Evolutionary conservation across 2,329 filamentous ascomycete genomes (phyloP).

Genomic region (Ceratocystis eucalypticola): DNA sequence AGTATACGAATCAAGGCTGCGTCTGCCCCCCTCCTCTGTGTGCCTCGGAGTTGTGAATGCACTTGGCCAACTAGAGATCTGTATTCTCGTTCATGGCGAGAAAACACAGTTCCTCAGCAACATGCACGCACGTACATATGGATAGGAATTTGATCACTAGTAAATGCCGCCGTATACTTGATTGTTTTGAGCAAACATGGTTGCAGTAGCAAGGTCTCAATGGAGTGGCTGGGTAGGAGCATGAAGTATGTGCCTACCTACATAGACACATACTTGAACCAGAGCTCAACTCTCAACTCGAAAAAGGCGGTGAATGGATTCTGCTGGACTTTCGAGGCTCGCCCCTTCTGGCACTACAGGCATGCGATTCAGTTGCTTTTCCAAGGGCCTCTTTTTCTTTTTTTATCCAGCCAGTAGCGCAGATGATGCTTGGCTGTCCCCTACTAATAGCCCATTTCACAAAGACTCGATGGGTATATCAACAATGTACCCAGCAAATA

Average conservation of each 20-base stretch:
- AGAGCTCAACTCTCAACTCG: not conserved
- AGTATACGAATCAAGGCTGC: not conserved
- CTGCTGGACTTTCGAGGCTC: not conserved
- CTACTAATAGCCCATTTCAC: too few relatives aligned
- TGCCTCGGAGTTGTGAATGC: too few relatives aligned
- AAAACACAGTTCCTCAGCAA: too few relatives aligned
- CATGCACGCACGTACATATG: not conserved
- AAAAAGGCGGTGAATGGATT: slow-evolving; percentile 2
- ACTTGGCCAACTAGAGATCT: too few relatives aligned
- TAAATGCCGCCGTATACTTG: not conserved
- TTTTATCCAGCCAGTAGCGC: too few relatives aligned
- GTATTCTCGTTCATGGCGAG: too few relatives aligned
- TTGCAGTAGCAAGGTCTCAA: not conserved
- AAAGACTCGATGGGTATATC: too few relatives aligned
- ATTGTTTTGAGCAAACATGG: not conserved
- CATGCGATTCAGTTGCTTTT: not conserved
- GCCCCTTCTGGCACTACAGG: not conserved
- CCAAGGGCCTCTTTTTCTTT: too few relatives aligned
- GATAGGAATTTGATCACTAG: not conserved
- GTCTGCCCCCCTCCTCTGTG: too few relatives aligned
- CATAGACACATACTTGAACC: too few relatives aligned
- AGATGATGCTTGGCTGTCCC: too few relatives aligned
- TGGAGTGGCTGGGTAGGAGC: slow-evolving; percentile 3
- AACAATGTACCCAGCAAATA: too few relatives aligned
- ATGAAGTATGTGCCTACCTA: not conserved